Conservation (phyloP, 2,329 filamentous ascomycete species). For the Stromatinia cepivora region DNA sequence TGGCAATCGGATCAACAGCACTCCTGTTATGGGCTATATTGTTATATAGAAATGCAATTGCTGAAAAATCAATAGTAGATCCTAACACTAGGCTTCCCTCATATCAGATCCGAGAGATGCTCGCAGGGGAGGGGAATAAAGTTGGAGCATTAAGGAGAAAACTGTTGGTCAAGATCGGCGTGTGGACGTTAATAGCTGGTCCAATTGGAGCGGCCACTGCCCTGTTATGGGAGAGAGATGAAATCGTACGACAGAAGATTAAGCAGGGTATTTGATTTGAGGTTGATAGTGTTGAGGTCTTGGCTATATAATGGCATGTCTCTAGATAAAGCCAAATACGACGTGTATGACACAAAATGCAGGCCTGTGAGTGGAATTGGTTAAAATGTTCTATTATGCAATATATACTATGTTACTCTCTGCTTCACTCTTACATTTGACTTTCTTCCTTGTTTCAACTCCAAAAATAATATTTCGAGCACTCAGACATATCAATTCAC, state of each 20-base stretch:
- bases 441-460: neutral
- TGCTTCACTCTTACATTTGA: neutral
- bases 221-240: conserved; percentile 53
- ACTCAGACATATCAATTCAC: neutral
- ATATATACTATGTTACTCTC: neutral
- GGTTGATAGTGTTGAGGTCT: conserved; percentile 14
- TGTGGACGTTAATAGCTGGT: conserved; percentile 45
- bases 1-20: conserved; percentile 46
- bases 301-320: neutral
- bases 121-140: conserved; percentile 32
- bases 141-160: conserved; percentile 26
- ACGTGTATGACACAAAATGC: conserved; percentile 2
- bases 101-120: conserved; percentile 26
- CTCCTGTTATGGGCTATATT: conserved; percentile 49
- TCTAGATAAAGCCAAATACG: neutral
- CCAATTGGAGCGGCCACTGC: conserved; percentile 48
- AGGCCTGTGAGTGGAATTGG: neutral
- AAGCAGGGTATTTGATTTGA: conserved; percentile 33
- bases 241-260: conserved; percentile 38
- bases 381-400: neutral
- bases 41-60: conserved; percentile 40
- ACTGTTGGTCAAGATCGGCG: conserved; percentile 42
- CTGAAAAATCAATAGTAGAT: conserved; percentile 28
- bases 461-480: neutral
- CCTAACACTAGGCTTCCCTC: conserved; percentile 28